Evolutionary conservation across 2,329 filamentous ascomycete genomes (phyloP), one percentile per base, ranked within the genome.

Genomic region (Cladosporium sp.): DNA sequence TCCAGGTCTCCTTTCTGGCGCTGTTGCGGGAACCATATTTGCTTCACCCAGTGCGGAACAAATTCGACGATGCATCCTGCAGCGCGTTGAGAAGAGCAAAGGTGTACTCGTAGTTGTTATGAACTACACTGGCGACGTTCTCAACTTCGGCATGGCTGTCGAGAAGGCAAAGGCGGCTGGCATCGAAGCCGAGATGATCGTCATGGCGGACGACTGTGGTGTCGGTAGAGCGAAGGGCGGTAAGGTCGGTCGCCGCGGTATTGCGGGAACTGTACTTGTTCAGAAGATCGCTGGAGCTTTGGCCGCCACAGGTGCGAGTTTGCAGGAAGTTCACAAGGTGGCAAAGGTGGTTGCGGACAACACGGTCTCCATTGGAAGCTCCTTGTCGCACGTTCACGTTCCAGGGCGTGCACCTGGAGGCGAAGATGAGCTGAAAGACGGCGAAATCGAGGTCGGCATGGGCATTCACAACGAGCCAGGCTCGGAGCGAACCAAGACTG

Each of bases 61-160:
- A 72, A 83, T 96, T 49, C 81, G 88, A 49, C 76, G 80, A 57
- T 88, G 84, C 52, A 85, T 94, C 47, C 79, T 84, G 62, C 79
- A 82, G 36, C 78, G 87, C 16, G 86, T 95, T 3, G 82, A 87
- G 53, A 78, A 78, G 3, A 76, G 79, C 38, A 79, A 81, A 54
- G 92, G 91, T 19, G 86, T 95, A 1, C 68, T 96, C 35, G 86
- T 95, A n/a, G 84, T 91, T 5, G 87, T 95, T 25, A 95, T 95
- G 88, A 96, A 96, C 68, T 69, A 69, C 35, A 70, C 67, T 0
- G 74, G 74, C 2, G 74, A 76, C 54, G 81, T 95, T 48, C 78
- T 96, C 58, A 94, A 95, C 71, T 96, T 96, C 65, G 91, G 90
- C 49, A 85, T 96, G 79, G 91, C 85, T 0, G 88, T 93, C 7